These are phyloP conservation scores for Rhizopus arrhizus DNA, from an alignment of 371 early-diverging fungal species.

Conservation along the genomic window DNA sequence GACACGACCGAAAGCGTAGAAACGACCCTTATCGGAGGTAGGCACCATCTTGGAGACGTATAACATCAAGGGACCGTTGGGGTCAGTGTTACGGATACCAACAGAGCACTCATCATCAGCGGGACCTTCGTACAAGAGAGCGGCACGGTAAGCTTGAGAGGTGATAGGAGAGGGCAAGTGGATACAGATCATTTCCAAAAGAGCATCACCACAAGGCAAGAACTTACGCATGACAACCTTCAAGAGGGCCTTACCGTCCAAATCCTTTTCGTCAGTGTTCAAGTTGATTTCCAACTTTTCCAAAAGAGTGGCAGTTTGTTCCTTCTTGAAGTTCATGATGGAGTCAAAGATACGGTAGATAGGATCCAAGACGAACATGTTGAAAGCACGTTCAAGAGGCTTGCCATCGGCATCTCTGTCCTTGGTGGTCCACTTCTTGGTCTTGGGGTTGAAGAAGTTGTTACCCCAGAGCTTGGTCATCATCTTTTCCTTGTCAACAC, in stretches of 20 bases:
- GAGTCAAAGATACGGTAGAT: constrained; percentile 98
- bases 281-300: constrained; percentile 90
- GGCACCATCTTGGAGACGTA: constrained; percentile 99
- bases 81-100: constrained; percentile 91
- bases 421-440: constrained; percentile 96
- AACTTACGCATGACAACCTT: constrained; percentile 99
- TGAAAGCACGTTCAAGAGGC: constrained; percentile 94
- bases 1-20: constrained; percentile 99
- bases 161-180: constrained; percentile 98
- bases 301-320: constrained; percentile 79
- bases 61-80: constrained; percentile 97
- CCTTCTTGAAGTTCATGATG: constrained; percentile 96
- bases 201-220: constrained; percentile 98
- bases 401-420: constrained; percentile 76
- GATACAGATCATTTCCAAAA: constrained; percentile 99
- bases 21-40: constrained; percentile 98
- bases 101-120: constrained; percentile 93
- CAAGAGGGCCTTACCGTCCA: constrained; percentile 95
- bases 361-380: constrained; percentile 98
- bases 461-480: too few species aligned
- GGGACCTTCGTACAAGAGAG: constrained; percentile 98
- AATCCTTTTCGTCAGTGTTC: constrained; percentile 84
- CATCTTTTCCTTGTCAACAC: too few species aligned
- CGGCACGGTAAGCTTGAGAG: constrained; percentile 93
- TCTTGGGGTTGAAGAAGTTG: constrained; percentile 95